Evolutionary conservation across 2,329 filamentous ascomycete species (phyloP).

Genomic region (Nannizziopsis barbatae): DNA sequence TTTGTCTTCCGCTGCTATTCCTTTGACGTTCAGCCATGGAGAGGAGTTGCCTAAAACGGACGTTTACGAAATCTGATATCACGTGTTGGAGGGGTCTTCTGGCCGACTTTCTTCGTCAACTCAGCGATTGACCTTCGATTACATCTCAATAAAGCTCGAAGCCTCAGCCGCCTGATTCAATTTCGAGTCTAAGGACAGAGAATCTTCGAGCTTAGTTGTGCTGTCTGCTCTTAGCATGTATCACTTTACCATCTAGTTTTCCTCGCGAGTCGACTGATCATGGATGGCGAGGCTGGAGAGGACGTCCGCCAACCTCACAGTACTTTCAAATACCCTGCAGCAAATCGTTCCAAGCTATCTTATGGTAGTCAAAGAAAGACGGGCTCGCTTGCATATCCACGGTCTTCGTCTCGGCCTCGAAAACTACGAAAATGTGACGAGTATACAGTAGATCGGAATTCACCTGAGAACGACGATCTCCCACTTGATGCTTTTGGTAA

Average conservation of each 20-base stretch:
- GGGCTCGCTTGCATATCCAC: slow-evolving; percentile 1
- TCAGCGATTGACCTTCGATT: too few species aligned
- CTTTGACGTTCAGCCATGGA: background rate
- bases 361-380: slow-evolving; percentile 1
- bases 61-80: background rate
- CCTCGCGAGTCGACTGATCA: background rate
- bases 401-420: background rate
- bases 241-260: too few species aligned
- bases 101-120: background rate
- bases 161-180: too few species aligned
- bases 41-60: slow-evolving; percentile 7
- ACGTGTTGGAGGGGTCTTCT: slow-evolving; percentile 2
- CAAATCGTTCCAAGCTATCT: background rate
- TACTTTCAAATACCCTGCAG: slow-evolving; percentile 5
- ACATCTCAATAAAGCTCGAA: too few species aligned
- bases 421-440: background rate
- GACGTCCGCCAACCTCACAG: background rate
- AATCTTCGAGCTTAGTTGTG: too few species aligned
- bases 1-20: background rate
- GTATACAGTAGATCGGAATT: background rate
- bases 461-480: slow-evolving; percentile 20
- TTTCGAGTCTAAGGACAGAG: too few species aligned
- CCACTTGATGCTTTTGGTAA: slow-evolving; percentile 42
- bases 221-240: too few species aligned
- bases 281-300: slow-evolving; percentile 1